A percentile compares a stretch with the other conserved stretches of the same genome.
Evolutionary conservation across 2,329 filamentous ascomycete species (phyloP).

Genomic region (Pseudogymnoascus sp.): DNA sequence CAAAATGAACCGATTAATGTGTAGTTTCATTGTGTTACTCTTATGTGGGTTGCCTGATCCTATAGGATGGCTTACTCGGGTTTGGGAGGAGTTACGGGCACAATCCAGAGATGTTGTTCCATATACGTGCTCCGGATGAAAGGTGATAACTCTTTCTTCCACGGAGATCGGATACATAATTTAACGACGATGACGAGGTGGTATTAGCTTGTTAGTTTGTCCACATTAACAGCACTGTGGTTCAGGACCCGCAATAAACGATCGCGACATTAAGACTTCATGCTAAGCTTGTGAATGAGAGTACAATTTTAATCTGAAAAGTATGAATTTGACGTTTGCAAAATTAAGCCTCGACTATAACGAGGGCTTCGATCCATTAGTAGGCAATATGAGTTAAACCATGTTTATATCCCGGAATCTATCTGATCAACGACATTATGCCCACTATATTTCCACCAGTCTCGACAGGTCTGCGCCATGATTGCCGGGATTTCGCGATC

Average conservation of each 20-base stretch:
- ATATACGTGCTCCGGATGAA: background rate
- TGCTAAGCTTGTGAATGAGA: background rate
- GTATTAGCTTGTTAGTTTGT: background rate
- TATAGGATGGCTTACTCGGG: background rate
- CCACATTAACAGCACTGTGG: background rate
- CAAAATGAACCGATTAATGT: background rate
- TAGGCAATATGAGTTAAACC: background rate
- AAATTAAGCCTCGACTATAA: background rate
- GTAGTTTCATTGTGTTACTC: background rate
- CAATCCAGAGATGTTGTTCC: background rate
- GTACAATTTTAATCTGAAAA: background rate
- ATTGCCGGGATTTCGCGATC: conserved; percentile 40
- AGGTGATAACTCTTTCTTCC: background rate
- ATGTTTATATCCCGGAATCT: conserved; percentile 28
- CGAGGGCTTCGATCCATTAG: background rate
- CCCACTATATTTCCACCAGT: conserved; percentile 44
- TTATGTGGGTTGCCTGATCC: background rate
- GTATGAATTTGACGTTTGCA: background rate
- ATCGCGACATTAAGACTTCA: background rate
- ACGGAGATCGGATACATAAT: background rate
- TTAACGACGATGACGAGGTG: background rate
- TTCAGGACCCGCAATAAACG: background rate
- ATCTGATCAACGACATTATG: conserved; percentile 42
- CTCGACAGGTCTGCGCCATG: conserved; percentile 46
- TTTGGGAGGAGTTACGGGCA: background rate